A percentile compares a stretch with the other conserved stretches of the same genome.
Evolutionary conservation across 257 asterid genomes (phyloP).

Genomic region (Mentha longifolia): DNA sequence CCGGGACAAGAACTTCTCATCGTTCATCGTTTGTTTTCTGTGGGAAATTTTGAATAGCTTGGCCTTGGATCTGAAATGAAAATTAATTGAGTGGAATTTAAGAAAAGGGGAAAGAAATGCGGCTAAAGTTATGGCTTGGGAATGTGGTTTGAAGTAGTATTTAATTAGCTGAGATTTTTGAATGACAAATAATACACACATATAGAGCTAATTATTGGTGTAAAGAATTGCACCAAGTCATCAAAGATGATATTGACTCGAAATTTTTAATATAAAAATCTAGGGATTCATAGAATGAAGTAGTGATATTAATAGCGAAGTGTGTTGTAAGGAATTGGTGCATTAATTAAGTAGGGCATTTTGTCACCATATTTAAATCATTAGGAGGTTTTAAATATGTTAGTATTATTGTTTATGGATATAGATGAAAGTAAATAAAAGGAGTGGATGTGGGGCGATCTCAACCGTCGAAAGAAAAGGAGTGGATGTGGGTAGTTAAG

Average conservation of each 20-base stretch:
- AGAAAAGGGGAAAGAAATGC: conserved; percentile 23
- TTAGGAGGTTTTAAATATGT: background rate
- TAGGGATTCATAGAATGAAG: conserved; percentile 17
- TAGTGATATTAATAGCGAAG: conserved; percentile 19
- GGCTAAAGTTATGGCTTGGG: conserved; percentile 22
- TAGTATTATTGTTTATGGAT: background rate
- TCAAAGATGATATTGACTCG: conserved; percentile 28
- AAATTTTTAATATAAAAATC: conserved; percentile 26
- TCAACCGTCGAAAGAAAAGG: conserved; percentile 19
- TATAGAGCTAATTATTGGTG: background rate
- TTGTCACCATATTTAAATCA: conserved; percentile 14
- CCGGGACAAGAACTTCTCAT: conserved; percentile 45
- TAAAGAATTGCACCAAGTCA: conserved; percentile 26
- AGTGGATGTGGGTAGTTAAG: conserved; percentile 14
- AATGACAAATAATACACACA: background rate
- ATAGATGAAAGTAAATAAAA: conserved; percentile 9
- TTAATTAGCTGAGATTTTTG: background rate
- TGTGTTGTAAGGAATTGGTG: conserved; percentile 26
- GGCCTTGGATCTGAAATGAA: conserved; percentile 33
- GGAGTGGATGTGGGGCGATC: conserved; percentile 31
- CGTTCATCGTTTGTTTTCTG: background rate
- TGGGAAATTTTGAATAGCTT: background rate
- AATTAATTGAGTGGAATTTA: conserved; percentile 29
- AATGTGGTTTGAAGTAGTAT: conserved; percentile 2
- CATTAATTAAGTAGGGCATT: conserved; percentile 36